A percentile compares a stretch with the other conserved stretches of the same genome.
Conservation (phyloP, 306 rosid species). For the Cicer judaicum region DNA sequence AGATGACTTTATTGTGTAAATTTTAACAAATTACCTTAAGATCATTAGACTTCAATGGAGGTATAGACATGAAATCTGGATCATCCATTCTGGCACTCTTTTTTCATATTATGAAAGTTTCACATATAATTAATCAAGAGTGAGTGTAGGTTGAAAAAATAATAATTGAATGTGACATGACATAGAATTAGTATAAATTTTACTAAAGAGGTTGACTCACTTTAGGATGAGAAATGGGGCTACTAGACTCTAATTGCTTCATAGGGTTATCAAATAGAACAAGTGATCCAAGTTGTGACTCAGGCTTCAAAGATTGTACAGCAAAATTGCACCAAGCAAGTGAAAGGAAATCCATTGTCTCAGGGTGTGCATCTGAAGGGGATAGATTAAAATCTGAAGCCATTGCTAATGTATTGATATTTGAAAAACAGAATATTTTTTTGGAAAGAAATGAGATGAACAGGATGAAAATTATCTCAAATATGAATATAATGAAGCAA, state of each 20-base stretch:
- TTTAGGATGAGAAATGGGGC: slow-evolving; percentile 46
- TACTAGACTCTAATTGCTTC: slow-evolving; percentile 55
- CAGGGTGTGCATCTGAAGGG: slow-evolving; percentile 85
- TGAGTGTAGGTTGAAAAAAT: slow-evolving; percentile 3
- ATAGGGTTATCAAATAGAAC: slow-evolving; percentile 57
- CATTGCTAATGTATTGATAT: slow-evolving; percentile 49
- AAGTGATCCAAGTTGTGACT: slow-evolving; percentile 59
- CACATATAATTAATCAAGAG: slow-evolving; percentile 1
- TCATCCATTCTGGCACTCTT: slow-evolving; percentile 62
- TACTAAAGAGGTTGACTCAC: slow-evolving; percentile 47
- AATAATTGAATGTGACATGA: slow-evolving; percentile 24
- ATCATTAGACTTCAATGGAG: slow-evolving; percentile 86
- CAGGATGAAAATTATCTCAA: slow-evolving; percentile 40
- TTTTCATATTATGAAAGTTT: slow-evolving; percentile 53
- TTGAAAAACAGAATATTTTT: neutral
- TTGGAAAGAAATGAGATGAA: slow-evolving; percentile 31
- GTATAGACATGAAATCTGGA: slow-evolving; percentile 63
- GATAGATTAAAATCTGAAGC: slow-evolving; percentile 56
- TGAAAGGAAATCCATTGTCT: slow-evolving; percentile 88
- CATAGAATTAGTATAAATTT: neutral
- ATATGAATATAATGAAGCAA: slow-evolving; percentile 35
- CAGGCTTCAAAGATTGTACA: slow-evolving; percentile 78
- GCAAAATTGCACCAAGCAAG: slow-evolving; percentile 90
- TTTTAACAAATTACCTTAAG: slow-evolving; percentile 64
- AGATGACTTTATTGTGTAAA: neutral